Evolutionary conservation across 169 alveolate species (phyloP).

Genomic region (Babesia sp.): DNA sequence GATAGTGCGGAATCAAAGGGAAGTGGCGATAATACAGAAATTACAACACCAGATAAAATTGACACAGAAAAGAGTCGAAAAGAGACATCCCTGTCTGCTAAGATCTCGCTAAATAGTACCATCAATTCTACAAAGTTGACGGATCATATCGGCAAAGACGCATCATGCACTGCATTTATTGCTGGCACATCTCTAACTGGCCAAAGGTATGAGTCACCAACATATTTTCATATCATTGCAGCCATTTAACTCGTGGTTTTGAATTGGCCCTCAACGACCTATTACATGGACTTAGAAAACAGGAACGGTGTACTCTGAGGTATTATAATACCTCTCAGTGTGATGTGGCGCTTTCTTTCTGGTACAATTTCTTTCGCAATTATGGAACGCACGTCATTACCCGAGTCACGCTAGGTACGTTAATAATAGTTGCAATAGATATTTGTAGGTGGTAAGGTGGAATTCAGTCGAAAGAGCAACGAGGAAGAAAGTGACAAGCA

Average conservation of each 20-base stretch:
- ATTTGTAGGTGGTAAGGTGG: constrained; percentile 38
- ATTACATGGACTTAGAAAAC: not conserved
- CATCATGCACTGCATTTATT: constrained; percentile 22
- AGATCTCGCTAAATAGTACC: not conserved
- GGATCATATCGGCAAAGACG: not conserved
- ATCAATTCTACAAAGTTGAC: not conserved
- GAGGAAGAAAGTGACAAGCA: not conserved
- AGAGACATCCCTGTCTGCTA: constrained; percentile 3
- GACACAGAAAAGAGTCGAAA: too few relatives aligned
- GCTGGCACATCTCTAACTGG: constrained; percentile 23
- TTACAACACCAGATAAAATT: not conserved
- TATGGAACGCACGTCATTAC: constrained; percentile 54
- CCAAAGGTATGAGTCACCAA: constrained; percentile 1
- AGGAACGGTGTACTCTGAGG: not conserved
- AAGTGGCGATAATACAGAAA: not conserved
- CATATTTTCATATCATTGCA: not conserved
- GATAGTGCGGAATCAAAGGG: not conserved
- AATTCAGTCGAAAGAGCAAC: not conserved
- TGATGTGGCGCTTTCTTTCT: not conserved
- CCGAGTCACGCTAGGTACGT: constrained; percentile 30
- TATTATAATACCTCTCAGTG: constrained; percentile 4
- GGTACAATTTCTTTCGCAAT: constrained; percentile 27
- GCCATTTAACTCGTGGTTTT: constrained; percentile 8
- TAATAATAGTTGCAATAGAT: not conserved
- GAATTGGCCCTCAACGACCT: constrained; percentile 1